Evolutionary conservation across 1,284 basidiomycete genomes (phyloP), one percentile per base, ranked within the genome.

Genomic region (Microbotryum intermedium): DNA sequence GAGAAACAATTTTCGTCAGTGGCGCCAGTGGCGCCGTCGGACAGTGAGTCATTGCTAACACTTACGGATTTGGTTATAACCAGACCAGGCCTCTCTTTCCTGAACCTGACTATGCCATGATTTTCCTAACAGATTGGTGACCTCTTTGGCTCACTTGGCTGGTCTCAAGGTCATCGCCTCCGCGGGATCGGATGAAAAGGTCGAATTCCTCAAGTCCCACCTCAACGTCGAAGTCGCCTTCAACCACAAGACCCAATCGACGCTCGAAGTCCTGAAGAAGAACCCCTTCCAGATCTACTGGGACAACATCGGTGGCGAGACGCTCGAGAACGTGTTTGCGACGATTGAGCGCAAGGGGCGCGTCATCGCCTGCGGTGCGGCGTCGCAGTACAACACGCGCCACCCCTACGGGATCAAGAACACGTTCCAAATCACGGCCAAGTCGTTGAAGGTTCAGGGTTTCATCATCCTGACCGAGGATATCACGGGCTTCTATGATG

Each of bases 161-260:
- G 77, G 76, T 34, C 76, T 75, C 72, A 87, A 83, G 69, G 90
- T 95, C 55, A 84, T 90, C 66, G 91, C 84, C 6, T 87, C 90
- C 61, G 90, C 85, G 0, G 86, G 87, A n/a, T 81, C 82, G 0
- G 73, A 80, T 21, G 87, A 89, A 39, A 72, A 72, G 56, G 63
- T 70, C 73, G 76, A 80, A 16, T 90, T 88, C 84, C 82, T 95
- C 44, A 81, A 84, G 72, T 57, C 69, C 5, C 78, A 88, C 54
- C 75, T 94, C 45, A 87, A 87, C 25, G 85, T 88, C 50, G 88
- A 92, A 69, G 81, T 81, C 57, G 87, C 85, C 0, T 77, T 94
- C 72, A 88, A 94, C 75, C 95, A 95, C 78, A 94, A 92, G 76
- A 81, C 76, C 2, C 48, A 7, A 59, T 60, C 56, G 64, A 53